Base-by-base conservation (phyloP, 306 rosid genomes). In the Gastrolobium villosum region DNA sequence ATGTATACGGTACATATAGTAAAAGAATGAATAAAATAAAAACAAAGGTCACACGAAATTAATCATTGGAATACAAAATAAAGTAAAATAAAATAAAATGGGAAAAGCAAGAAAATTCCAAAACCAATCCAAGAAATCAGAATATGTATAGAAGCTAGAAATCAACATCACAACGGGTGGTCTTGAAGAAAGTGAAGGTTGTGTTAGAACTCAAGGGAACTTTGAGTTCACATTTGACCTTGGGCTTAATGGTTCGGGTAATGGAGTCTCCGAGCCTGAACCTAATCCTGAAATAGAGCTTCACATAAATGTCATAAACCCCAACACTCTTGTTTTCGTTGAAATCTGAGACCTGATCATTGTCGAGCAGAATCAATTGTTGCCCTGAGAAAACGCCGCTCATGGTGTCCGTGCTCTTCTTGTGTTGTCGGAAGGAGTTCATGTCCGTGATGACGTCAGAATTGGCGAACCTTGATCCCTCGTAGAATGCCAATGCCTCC, bases 281-380 rank as follows among this genome's bases (percentile, higher is more conserved):
- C 76, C 93, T 75, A 4, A 89, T 70, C 37, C 84, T 52, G 46
- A 89, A 80, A 39, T 87, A 62, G 15, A 90, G 81, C 79, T 80
- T 80, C 14, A 90, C 76, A 26, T 85, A 73, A 13, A 90, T 74
- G 28, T 67, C 59, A 55, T 54, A 90, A 2, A 45, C 39, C 53
- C 83, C 88, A 1, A 15, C 28, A 5, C 0, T 40, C 39, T 62
- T 89, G 71, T 89, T 79, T 13, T 74, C n/a, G 2, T 77, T 73
- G 66, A 76, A 79, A 28, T 81, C 15, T 1, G 83, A 34, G 10
- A 40, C 59, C 11, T 43, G 77, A 0, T 71, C 55, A 1, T 45
- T 20, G 5, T 36, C 66, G 1, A 66, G 83, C 9, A 65, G 1
- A 26, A 87, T 2, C 73, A 79, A 0, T 0, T 79, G 76, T 55